Percentiles rank a stretch among this genome's conserved stretches.
These are phyloP conservation scores for Conringia planisiliqua DNA, from an alignment of 345 rosid species.

Conservation along the genomic window DNA sequence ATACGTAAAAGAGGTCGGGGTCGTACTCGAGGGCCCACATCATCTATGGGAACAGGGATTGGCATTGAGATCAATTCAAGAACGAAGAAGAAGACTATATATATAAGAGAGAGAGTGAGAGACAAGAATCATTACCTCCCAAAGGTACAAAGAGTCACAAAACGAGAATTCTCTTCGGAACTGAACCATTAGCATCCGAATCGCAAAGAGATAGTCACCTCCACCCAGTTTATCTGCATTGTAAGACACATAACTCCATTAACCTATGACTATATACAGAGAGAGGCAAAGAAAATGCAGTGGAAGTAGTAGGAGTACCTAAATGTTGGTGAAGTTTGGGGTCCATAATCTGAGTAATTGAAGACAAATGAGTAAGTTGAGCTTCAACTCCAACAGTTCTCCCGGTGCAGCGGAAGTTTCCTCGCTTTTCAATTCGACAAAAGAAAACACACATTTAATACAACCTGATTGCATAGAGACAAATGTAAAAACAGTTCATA, in stretches of 20 bases:
- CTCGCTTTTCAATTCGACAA: conserved; percentile 50
- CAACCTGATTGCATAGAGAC: neutral
- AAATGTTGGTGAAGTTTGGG: conserved; percentile 97
- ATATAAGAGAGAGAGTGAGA: neutral
- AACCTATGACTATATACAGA: neutral
- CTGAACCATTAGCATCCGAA: conserved; percentile 96
- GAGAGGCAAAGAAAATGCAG: neutral
- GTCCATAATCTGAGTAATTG: conserved; percentile 85
- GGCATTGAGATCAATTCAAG: neutral
- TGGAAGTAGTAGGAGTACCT: conserved; percentile 50
- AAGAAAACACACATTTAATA: neutral
- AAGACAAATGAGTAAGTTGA: conserved; percentile 80
- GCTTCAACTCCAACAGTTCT: conserved; percentile 92
- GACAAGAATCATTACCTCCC: conserved; percentile 69
- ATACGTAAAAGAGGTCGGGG: conserved; percentile 62
- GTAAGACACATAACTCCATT: neutral
- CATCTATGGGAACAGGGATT: conserved; percentile 51
- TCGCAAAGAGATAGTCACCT: conserved; percentile 93
- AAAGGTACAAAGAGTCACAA: conserved; percentile 88
- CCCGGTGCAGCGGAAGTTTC: conserved; percentile 88
- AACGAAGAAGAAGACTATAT: neutral
- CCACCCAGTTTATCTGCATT: conserved; percentile 83
- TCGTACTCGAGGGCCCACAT: conserved; percentile 99
- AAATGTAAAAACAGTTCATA: neutral
- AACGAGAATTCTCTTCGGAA: conserved; percentile 97